Evolutionary conservation across 495 filamentous ascomycete genomes (phyloP).

Genomic region (Neurospora sp.): DNA sequence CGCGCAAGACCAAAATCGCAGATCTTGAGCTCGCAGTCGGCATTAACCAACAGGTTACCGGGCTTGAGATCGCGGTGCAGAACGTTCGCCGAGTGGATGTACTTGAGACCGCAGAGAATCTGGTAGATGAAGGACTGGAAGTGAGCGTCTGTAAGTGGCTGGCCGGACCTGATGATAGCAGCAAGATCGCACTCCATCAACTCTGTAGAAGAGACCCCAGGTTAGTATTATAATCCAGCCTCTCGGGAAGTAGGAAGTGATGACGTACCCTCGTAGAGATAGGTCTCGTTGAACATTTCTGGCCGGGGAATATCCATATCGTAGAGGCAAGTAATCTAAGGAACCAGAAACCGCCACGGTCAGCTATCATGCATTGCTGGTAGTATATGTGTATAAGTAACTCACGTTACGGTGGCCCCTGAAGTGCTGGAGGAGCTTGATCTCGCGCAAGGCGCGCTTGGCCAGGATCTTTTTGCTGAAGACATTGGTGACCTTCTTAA

Average conservation of each 20-base stretch:
- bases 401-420: slow-evolving; percentile 59
- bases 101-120: slow-evolving; percentile 92
- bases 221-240: slow-evolving; percentile 2
- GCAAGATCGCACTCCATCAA: slow-evolving; percentile 99
- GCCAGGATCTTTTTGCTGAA: slow-evolving; percentile 99
- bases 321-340: slow-evolving; percentile 93
- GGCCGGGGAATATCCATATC: slow-evolving; percentile 99
- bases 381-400: background rate
- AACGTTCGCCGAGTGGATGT: slow-evolving; percentile 97
- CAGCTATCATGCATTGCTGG: slow-evolving; percentile 1
- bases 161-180: slow-evolving; percentile 93
- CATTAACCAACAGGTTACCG: slow-evolving; percentile 93
- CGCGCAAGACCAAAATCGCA: slow-evolving; percentile 95
- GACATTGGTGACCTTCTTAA: slow-evolving; percentile 99
- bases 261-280: slow-evolving; percentile 85
- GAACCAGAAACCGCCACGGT: background rate
- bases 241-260: background rate
- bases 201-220: slow-evolving; percentile 43
- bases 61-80: slow-evolving; percentile 95
- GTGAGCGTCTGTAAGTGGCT: slow-evolving; percentile 91
- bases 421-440: slow-evolving; percentile 98
- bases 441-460: slow-evolving; percentile 93
- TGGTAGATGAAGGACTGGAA: slow-evolving; percentile 95
- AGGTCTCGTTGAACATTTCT: slow-evolving; percentile 98
- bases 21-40: slow-evolving; percentile 98